These are phyloP conservation scores for Astrephomene gubernaculifera DNA, from an alignment of 139 green algal species.

Conservation along the genomic window DNA sequence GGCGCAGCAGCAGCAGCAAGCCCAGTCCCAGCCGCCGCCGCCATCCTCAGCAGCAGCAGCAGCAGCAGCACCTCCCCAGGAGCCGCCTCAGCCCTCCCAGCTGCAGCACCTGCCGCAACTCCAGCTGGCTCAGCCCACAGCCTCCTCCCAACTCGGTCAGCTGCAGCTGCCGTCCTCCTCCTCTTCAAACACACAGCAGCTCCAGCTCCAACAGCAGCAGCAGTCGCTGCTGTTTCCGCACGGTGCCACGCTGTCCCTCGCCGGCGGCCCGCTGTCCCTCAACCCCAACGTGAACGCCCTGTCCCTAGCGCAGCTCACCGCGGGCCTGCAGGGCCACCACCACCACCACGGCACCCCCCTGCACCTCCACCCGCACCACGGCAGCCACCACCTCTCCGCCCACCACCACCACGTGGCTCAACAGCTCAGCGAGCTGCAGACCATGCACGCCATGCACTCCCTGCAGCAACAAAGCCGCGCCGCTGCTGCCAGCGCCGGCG, in stretches of 20 bases:
- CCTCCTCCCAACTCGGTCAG: not conserved
- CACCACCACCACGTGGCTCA: not conserved
- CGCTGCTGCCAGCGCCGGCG: not conserved
- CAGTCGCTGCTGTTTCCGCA: constrained; percentile 1
- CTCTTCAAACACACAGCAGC: constrained; percentile 30
- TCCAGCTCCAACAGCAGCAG: constrained; percentile 42
- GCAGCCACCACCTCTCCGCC: not conserved
- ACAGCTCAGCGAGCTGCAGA: constrained; percentile 26
- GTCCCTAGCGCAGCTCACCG: not conserved
- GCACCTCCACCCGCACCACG: not conserved
- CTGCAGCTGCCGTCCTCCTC: no score
- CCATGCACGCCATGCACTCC: constrained; percentile 5
- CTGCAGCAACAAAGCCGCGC: constrained; percentile 29
- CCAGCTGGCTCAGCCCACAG: constrained; percentile 32
- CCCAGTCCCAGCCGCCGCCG: not conserved
- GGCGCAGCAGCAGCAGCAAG: not conserved
- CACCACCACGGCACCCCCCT: not conserved
- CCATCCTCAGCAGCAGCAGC: constrained; percentile 1
- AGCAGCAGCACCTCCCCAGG: not conserved
- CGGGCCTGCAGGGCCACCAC: not conserved
- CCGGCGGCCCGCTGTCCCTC: not conserved
- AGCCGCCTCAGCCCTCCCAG: constrained; percentile 30
- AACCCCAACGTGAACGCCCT: not conserved
- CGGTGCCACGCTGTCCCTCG: not conserved
- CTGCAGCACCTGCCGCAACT: constrained; percentile 21